These are phyloP conservation scores for Russula sp. DNA, from an alignment of 768 basidiomycete genomes.

Conservation along the genomic window DNA sequence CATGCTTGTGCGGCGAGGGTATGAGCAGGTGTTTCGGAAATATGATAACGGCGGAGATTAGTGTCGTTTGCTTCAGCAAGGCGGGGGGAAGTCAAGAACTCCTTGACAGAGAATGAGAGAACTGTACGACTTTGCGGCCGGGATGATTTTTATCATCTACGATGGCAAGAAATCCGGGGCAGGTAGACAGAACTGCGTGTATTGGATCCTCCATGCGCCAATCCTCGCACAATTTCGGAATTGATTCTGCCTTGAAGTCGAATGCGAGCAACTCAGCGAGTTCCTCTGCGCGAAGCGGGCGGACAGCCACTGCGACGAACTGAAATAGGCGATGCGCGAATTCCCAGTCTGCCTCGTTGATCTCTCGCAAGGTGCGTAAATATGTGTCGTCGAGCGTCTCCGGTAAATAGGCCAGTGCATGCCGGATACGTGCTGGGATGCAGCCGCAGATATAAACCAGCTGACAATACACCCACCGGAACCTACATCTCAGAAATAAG, in stretches of 20 bases:
- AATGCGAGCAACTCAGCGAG: background rate
- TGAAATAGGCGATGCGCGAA: background rate
- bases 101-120: background rate
- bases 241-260: background rate
- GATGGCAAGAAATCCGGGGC: background rate
- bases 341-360: background rate
- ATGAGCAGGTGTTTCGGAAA: background rate
- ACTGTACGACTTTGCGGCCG: background rate
- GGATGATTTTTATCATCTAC: background rate
- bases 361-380: background rate
- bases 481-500: too few species aligned
- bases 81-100: background rate
- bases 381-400: background rate
- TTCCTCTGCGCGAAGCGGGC: background rate
- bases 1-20: background rate
- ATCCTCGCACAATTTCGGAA: background rate
- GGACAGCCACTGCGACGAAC: background rate
- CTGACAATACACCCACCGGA: too few species aligned
- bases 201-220: background rate
- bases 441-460: too few species aligned
- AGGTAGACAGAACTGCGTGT: background rate
- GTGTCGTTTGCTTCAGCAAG: background rate
- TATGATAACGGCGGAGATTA: background rate
- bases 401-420: too few species aligned
- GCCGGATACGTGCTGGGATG: too few species aligned